Evolutionary conservation across 2,329 filamentous ascomycete species (phyloP).

Genomic region (Scolecobasidium constrictum): DNA sequence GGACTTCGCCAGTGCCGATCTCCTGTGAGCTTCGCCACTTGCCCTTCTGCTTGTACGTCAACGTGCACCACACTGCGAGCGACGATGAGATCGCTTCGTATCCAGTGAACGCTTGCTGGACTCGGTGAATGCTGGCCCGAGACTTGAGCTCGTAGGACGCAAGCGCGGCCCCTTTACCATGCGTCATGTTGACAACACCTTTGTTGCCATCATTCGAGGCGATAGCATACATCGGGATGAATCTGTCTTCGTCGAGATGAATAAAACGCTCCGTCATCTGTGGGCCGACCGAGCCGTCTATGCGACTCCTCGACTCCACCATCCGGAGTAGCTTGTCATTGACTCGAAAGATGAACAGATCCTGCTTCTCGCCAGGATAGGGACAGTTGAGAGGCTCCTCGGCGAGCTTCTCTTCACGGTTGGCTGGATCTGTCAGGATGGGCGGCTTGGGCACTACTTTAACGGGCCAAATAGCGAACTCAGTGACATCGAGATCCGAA

Average conservation of each 20-base stretch:
- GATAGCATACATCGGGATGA: slow-evolving; percentile 14
- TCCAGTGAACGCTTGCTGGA: slow-evolving; percentile 2
- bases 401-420: slow-evolving; percentile 8
- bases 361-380: neutral
- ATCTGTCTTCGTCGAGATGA: slow-evolving; percentile 13
- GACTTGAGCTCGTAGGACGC: neutral
- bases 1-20: neutral
- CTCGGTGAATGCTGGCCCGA: neutral
- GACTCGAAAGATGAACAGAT: slow-evolving; percentile 6
- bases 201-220: neutral
- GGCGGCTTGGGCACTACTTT: neutral
- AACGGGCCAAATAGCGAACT: slow-evolving; percentile 5
- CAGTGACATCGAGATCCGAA: neutral
- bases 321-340: slow-evolving; percentile 13
- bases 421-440: neutral
- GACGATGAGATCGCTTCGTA: neutral
- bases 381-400: neutral
- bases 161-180: neutral
- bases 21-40: neutral
- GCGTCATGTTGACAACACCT: neutral
- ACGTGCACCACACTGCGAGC: neutral
- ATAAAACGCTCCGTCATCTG: slow-evolving; percentile 14
- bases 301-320: slow-evolving; percentile 13
- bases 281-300: too few species aligned
- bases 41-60: neutral